Conservation (phyloP, 2,329 filamentous ascomycete species). For the Spiromastix sp. region DNA sequence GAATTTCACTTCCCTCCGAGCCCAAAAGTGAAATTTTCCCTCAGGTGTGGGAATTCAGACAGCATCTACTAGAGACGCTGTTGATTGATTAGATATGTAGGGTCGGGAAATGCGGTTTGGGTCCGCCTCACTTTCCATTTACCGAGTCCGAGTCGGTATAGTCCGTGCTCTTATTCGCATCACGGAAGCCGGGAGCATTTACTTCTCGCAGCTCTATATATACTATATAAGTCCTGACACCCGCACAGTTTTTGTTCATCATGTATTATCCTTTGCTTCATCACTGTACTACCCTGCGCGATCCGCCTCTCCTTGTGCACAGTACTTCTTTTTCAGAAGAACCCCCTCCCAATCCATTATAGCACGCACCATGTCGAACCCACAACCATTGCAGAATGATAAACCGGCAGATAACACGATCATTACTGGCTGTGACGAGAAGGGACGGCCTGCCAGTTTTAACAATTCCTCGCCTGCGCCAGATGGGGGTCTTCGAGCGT, state of each 20-base stretch:
- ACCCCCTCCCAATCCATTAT: too few relatives aligned
- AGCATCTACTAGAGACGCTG: too few relatives aligned
- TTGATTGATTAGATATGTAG: too few relatives aligned
- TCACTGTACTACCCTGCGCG: background rate
- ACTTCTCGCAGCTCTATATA: too few relatives aligned
- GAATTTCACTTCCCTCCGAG: too few relatives aligned
- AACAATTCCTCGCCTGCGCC: constrained; percentile 21
- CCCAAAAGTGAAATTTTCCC: too few relatives aligned
- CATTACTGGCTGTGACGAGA: background rate
- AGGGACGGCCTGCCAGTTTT: too few relatives aligned
- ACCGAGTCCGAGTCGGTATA: constrained; percentile 15
- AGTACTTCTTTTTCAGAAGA: too few relatives aligned
- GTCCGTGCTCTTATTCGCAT: too few relatives aligned
- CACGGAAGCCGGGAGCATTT: too few relatives aligned
- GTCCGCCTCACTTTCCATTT: constrained; percentile 17
- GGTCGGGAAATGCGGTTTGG: constrained; percentile 15
- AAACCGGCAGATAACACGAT: background rate
- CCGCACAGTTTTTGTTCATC: background rate
- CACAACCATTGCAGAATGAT: background rate
- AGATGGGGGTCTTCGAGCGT: constrained; percentile 17
- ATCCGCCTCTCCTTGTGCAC: background rate
- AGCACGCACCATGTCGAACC: too few relatives aligned
- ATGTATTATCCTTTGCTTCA: background rate
- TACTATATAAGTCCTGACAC: background rate
- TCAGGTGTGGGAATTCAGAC: too few relatives aligned